Base-by-base conservation (phyloP, 139 green algal genomes). In the Parachlorella kessleri region DNA sequence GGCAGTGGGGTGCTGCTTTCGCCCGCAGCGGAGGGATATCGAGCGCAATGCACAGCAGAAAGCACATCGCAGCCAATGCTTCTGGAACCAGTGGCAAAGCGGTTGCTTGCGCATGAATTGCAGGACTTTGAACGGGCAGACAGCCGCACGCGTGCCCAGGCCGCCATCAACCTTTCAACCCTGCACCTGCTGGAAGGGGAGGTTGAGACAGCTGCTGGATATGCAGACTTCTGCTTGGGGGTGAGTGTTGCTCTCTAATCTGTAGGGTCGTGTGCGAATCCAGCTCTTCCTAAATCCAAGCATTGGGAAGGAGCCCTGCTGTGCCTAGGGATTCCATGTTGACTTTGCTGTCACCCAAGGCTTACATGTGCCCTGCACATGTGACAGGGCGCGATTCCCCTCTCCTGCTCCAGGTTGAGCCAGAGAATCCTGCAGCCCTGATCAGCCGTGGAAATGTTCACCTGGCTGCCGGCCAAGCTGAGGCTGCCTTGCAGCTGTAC, bases 91-190 rank as follows among this genome's bases (percentile, higher is more conserved):
- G n/a, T n/a, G n/a, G n/a, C n/a, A n/a, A n/a, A n/a, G n/a, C n/a
- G n/a, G n/a, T n/a, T n/a, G n/a, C n/a, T n/a, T 59, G 48, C 48
- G 14, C 21, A 14, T 59, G 48, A 14, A 28, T 14, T 18, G 48
- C 48, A 59, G 48, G 87, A 91, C n/a, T 97, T 97, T 86, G 92
- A 96, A 84, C 91, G 88, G 55, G 93, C 92, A 75, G 88, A 94
- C 72, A 73, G 89, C 10, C 71, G 80, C 38, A 74, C 94, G 73
- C 86, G 91, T 72, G 91, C 93, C 23, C 83, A 83, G 53, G 93
- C 93, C 14, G 91, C 93, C 55, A 95, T 90, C 73, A 96, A 95
- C 77, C 86, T 98, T 66, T 85, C 88, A 14, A 95, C 91, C 74
- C 83, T 98, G 39, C 89, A 94, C 85, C 83, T 91, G 55, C 81